Conservation (phyloP, 2,329 filamentous ascomycete species). For the Colletotrichum chlorophyti region DNA sequence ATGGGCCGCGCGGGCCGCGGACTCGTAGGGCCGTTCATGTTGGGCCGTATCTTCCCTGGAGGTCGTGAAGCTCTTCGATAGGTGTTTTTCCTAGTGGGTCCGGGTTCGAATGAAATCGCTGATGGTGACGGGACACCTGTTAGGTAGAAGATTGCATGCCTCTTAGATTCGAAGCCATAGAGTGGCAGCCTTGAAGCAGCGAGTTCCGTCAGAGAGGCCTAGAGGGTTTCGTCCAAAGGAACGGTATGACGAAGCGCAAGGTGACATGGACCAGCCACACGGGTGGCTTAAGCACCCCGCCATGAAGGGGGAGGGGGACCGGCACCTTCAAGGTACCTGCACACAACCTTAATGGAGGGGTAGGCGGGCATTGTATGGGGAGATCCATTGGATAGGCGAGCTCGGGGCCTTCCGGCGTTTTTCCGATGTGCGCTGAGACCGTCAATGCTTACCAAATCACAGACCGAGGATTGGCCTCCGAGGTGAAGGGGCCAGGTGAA, state of each 20-base stretch:
- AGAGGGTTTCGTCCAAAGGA: constrained; percentile 22
- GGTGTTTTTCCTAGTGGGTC: not conserved
- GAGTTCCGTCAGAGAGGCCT: constrained; percentile 14
- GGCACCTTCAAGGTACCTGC: constrained; percentile 25
- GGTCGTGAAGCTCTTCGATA: not conserved
- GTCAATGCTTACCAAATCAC: not conserved
- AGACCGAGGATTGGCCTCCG: too few relatives aligned
- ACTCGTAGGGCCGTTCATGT: constrained; percentile 36
- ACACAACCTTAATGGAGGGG: constrained; percentile 12
- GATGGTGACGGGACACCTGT: constrained; percentile 15
- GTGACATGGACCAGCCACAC: constrained; percentile 23
- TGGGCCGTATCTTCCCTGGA: not conserved
- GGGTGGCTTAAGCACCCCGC: constrained; percentile 28
- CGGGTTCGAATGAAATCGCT: not conserved
- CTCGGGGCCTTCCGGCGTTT: too few relatives aligned
- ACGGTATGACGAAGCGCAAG: constrained; percentile 28
- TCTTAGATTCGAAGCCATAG: constrained; percentile 1
- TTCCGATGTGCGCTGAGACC: accelerated
- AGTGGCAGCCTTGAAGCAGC: constrained; percentile 21
- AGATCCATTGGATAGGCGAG: too few relatives aligned
- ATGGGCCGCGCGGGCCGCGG: constrained; percentile 61
- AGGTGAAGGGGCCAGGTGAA: too few relatives aligned
- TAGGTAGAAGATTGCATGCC: constrained; percentile 16
- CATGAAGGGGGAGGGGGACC: not conserved
- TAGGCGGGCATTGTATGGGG: constrained; percentile 5